phyloP scores from a whole-genome alignment of 768 basidiomycete genomes.

The Chlorophyllum brunneum region DNA sequence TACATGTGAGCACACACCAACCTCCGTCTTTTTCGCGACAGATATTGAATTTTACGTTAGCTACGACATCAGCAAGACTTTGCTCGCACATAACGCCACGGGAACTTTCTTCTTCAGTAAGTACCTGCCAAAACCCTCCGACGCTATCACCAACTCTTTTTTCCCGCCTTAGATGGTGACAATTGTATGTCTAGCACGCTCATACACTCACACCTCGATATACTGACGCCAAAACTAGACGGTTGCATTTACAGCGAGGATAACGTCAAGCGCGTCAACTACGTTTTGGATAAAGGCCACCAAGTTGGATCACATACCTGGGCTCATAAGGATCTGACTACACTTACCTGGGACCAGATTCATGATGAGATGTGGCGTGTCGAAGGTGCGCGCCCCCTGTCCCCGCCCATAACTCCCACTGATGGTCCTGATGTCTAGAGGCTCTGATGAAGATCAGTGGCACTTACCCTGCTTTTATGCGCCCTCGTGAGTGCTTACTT shows the following conservation, averaged over 20 bases:
- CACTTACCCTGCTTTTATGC: conserved; percentile 34
- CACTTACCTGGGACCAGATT: conserved; percentile 26
- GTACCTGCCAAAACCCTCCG: conserved; percentile 10
- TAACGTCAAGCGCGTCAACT: conserved; percentile 23
- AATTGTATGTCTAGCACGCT: conserved; percentile 21
- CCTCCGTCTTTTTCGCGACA: conserved; percentile 6
- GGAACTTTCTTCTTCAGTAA: conserved; percentile 44
- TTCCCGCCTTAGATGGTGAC: conserved; percentile 20
- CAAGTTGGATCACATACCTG: conserved; percentile 40
- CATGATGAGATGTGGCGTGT: conserved; percentile 24
- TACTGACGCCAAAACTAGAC: conserved; percentile 16
- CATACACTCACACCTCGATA: background rate
- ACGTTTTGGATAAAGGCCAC: conserved; percentile 34
- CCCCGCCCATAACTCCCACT: background rate
- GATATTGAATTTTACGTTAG: conserved; percentile 17
- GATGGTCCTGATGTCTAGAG: conserved; percentile 20
- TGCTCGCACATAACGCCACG: conserved; percentile 29
- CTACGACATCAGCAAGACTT: conserved; percentile 28
- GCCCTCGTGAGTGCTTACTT: conserved; percentile 37
- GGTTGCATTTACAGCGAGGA: conserved; percentile 30
- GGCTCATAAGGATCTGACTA: conserved; percentile 29
- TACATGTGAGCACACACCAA: too few relatives aligned
- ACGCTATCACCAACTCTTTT: background rate
- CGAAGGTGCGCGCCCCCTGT: conserved; percentile 17
- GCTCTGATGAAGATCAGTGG: conserved; percentile 35